phyloP scores from a whole-genome alignment of 768 basidiomycete genomes.

The Pleurotus giganteus region DNA sequence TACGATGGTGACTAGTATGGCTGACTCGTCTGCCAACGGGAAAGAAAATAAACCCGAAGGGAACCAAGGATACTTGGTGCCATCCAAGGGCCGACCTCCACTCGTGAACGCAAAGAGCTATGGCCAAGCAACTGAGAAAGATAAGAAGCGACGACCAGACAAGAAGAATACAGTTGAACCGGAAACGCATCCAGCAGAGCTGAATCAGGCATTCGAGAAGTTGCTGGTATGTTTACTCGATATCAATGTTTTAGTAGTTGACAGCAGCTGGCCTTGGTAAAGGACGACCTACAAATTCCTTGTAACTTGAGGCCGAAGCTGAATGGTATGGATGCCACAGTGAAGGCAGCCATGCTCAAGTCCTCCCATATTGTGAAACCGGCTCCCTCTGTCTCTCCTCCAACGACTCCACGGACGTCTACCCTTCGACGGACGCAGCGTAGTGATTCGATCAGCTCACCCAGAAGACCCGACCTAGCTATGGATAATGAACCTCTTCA shows the following conservation, averaged over 20 bases:
- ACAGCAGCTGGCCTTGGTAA: conserved; percentile 8
- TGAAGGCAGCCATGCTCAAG: conserved; percentile 91
- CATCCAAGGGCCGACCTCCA: conserved; percentile 12
- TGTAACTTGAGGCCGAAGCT: conserved; percentile 74
- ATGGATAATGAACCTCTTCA: conserved; percentile 37
- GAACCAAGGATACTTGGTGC: conserved; percentile 12
- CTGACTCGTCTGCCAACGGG: conserved; percentile 44
- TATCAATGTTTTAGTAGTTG: background rate
- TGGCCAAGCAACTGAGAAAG: conserved; percentile 33
- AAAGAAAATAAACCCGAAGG: conserved; percentile 60
- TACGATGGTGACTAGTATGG: conserved; percentile 62
- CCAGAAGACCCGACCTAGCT: conserved; percentile 40
- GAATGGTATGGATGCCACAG: conserved; percentile 74
- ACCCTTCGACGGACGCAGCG: conserved; percentile 67
- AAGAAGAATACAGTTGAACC: conserved; percentile 31
- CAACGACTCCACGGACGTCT: conserved; percentile 47
- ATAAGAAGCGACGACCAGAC: conserved; percentile 37
- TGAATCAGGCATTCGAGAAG: conserved; percentile 75
- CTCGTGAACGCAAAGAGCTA: conserved; percentile 29
- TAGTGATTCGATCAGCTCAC: conserved; percentile 66
- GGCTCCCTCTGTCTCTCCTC: conserved; percentile 33
- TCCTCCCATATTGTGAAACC: conserved; percentile 68
- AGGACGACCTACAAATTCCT: conserved; percentile 93
- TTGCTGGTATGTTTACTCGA: conserved; percentile 53
- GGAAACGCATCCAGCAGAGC: conserved; percentile 27